These are phyloP conservation scores for Cercis canadensis DNA, from an alignment of 306 rosid genomes.

Conservation along the genomic window DNA sequence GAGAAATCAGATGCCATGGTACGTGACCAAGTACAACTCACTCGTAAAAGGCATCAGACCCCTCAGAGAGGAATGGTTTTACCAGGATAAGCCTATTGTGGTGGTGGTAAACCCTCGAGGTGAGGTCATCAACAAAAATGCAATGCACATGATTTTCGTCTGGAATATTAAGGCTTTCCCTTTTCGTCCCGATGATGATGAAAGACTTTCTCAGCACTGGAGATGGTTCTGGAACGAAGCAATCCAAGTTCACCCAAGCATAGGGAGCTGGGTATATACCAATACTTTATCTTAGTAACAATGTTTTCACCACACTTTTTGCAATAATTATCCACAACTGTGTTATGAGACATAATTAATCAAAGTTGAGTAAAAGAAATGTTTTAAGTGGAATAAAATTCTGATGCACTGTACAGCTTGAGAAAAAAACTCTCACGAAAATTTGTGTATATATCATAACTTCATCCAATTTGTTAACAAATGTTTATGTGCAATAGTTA, in stretches of 20 bases:
- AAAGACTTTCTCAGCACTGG: background rate
- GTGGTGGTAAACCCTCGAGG: slow-evolving; percentile 47
- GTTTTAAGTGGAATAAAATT: too few species aligned
- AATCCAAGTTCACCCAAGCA: background rate
- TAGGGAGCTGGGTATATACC: slow-evolving; percentile 1
- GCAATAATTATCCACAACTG: too few species aligned
- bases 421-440: too few species aligned
- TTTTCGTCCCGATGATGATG: background rate
- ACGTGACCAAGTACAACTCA: background rate
- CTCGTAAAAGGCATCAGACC: slow-evolving; percentile 35
- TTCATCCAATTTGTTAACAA: too few species aligned
- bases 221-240: background rate
- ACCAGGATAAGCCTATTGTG: slow-evolving; percentile 39
- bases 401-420: too few species aligned
- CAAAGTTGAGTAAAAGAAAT: too few species aligned
- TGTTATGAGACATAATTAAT: too few species aligned
- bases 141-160: slow-evolving; percentile 40
- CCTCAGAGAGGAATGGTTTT: slow-evolving; percentile 43
- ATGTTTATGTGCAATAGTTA: too few species aligned
- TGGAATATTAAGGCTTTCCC: slow-evolving; percentile 44
- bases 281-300: too few species aligned
- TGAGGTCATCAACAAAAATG: slow-evolving; percentile 37
- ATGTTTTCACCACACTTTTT: too few species aligned
- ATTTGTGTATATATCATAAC: too few species aligned
- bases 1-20: slow-evolving; percentile 55